Base-by-base conservation (phyloP, 495 filamentous ascomycete species). In the Terfezia boudieri region DNA sequence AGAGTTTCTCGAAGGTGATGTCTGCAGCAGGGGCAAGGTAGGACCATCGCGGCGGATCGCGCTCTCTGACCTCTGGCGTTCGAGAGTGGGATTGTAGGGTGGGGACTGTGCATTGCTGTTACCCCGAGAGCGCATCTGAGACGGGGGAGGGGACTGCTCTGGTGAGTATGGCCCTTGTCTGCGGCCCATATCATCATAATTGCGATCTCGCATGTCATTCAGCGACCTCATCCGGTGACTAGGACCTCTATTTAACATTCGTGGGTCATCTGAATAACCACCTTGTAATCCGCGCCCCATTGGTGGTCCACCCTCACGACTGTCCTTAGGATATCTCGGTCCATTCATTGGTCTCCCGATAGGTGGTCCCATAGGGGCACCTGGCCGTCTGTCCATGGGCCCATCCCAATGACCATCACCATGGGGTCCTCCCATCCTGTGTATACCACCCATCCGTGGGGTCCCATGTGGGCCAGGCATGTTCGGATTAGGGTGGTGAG, bases 1-100 rank as follows among this genome's bases (percentile, higher is more conserved):
- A 51, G 59, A 55, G 22, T 46, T 35, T 32, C 36, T 38, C 32
- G 60, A 54, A 36, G 60, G 49, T 9, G 59, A 17, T 36, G 60
- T 61, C 37, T 61, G 57, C 36, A 61, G 50, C 35, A 53, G 59
- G 36, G 60, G 60, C 16, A 61, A 43, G 26, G 55, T 54, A 22
- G 60, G 55, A 49, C 48, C 48, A 36, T 61, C 60, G 37, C 61
- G 60, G 4, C 41, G 41, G 3, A 46, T 5, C 12, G 17, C 41
- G 17, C 41, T 46, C 41, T 46, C 41, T 20, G 41, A 46, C 41
- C 41, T 46, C 17, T 14, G 14, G 17, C 41, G 41, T 2, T 46
- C 6, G 14, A 46, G 17, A 4, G 2, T 4, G 26, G 26, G 26
- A 32, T 32, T 61, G 12, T 58, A 61, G 20, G 59, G 55, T 16